Evolutionary conservation across 2,329 filamentous ascomycete genomes (phyloP).

Genomic region (Fusarium camptoceras): DNA sequence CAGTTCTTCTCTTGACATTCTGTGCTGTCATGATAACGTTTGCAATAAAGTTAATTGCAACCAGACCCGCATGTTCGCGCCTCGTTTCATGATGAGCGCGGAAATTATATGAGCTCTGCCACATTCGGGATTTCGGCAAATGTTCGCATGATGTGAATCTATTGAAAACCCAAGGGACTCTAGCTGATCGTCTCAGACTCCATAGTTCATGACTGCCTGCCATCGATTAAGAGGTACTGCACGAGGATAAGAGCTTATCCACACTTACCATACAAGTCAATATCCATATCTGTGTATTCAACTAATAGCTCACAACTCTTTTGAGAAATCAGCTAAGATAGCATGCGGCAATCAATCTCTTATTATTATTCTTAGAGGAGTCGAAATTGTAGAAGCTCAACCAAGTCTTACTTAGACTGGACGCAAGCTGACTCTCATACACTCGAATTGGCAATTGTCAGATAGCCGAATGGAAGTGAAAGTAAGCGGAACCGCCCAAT

Average conservation of each 20-base stretch:
- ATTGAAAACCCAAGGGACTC: too few species aligned
- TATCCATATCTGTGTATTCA: too few species aligned
- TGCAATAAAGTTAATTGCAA: neutral
- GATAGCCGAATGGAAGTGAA: neutral
- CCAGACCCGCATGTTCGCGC: neutral
- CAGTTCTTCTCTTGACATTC: neutral
- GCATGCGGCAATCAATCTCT: too few species aligned
- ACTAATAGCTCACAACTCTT: too few species aligned
- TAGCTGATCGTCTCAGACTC: neutral
- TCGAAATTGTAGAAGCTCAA: neutral
- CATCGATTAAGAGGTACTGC: too few species aligned
- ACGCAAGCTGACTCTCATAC: neutral
- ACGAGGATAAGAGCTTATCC: neutral
- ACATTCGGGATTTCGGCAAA: neutral
- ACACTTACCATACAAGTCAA: too few species aligned
- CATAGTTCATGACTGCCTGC: neutral
- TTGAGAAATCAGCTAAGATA: too few species aligned
- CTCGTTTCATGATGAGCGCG: neutral
- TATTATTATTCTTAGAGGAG: too few species aligned
- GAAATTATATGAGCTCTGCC: neutral
- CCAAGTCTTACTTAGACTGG: neutral
- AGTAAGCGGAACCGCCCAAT: neutral
- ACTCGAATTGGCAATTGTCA: neutral
- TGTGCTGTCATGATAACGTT: neutral
- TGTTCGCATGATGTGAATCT: neutral